phyloP scores from a whole-genome alignment of 106 monocot species.

The Allium fistulosum region DNA sequence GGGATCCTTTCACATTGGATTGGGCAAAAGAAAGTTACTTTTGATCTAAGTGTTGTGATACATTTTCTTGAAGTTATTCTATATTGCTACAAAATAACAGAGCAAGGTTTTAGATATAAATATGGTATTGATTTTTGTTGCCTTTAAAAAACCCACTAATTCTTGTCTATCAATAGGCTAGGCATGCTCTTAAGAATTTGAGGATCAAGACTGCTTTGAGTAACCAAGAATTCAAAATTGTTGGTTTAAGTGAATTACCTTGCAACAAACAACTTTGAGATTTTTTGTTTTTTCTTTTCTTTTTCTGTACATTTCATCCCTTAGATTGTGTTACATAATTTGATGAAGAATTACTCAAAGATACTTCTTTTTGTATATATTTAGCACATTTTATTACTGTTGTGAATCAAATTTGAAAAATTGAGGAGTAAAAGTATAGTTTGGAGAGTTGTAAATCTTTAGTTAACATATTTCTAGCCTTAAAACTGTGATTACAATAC shows the following conservation, averaged over 20 bases:
- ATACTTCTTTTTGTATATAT: no score
- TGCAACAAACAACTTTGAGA: conserved; percentile 59
- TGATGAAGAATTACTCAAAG: no score
- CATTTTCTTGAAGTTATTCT: not conserved
- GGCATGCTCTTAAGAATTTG: conserved; percentile 70
- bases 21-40: conserved; percentile 61
- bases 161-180: conserved; percentile 38
- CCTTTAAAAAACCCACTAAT: not conserved
- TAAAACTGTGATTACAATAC: no score
- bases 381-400: no score
- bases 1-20: conserved; percentile 50
- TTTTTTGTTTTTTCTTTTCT: not conserved
- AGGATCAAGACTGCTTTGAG: conserved; percentile 36
- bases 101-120: not conserved
- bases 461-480: no score
- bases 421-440: no score
- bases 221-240: conserved; percentile 69
- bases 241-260: conserved; percentile 73
- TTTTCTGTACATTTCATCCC: no score
- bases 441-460: no score
- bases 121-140: not conserved
- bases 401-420: no score
- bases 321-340: no score
- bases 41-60: not conserved
- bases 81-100: not conserved